Conservation (phyloP, 306 rosid species). For the Trifolium repens region DNA sequence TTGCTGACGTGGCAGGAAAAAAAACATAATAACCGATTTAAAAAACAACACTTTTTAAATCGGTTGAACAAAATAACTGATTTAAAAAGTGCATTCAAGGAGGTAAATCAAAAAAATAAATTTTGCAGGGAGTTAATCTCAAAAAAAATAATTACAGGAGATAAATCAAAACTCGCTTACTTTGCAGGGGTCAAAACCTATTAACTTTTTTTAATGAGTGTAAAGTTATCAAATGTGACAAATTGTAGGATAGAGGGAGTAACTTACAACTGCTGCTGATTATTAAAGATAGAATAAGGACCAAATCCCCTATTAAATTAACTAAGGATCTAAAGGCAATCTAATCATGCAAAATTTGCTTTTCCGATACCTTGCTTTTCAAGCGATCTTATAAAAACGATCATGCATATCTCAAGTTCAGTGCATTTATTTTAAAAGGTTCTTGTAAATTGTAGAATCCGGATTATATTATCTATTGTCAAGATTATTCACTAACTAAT, state of each 20-base stretch:
- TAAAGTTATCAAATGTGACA: too few species aligned
- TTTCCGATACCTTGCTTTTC: constrained; percentile 34
- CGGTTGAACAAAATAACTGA: too few species aligned
- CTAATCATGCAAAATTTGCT: constrained; percentile 10
- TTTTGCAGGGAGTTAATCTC: too few species aligned
- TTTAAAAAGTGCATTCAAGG: too few species aligned
- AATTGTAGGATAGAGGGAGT: background rate
- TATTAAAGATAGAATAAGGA: constrained; percentile 8
- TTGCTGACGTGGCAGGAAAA: too few species aligned
- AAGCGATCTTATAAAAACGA: constrained; percentile 33
- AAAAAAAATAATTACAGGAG: too few species aligned
- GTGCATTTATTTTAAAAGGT: constrained; percentile 27
- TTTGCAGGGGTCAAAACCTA: too few species aligned
- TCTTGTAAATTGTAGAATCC: constrained; percentile 33
- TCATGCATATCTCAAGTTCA: constrained; percentile 37
- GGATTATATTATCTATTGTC: background rate
- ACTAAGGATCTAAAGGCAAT: constrained; percentile 14
- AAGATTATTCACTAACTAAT: constrained; percentile 36
- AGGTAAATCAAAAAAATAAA: too few species aligned
- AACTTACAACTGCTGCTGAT: background rate
- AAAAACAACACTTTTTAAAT: too few species aligned
- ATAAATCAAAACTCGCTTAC: too few species aligned
- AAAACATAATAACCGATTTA: too few species aligned
- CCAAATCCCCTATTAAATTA: constrained; percentile 4
- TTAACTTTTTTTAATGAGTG: too few species aligned